phyloP scores from a whole-genome alignment of 2,329 filamentous ascomycete species.

The Fonsecaea nubica region DNA sequence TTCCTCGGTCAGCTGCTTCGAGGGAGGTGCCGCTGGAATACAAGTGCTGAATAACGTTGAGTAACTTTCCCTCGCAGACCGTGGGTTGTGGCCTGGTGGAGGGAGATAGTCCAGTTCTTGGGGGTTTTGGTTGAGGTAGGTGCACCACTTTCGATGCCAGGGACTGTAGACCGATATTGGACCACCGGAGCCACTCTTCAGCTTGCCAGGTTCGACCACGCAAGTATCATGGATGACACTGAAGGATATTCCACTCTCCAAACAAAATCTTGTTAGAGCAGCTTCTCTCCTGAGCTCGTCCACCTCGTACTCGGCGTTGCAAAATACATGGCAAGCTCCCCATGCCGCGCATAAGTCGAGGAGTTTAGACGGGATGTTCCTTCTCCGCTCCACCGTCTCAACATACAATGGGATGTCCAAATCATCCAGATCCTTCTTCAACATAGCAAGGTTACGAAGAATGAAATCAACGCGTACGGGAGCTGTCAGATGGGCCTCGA shows the following conservation, averaged over 20 bases:
- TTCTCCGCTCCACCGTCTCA: conserved; percentile 72
- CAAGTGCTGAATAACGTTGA: conserved; percentile 63
- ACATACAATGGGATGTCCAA: conserved; percentile 80
- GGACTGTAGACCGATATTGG: conserved; percentile 86
- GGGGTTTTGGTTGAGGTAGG: conserved; percentile 72
- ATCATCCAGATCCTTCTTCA: conserved; percentile 70
- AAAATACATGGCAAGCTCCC: conserved; percentile 76
- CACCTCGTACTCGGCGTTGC: conserved; percentile 90
- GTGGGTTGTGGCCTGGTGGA: conserved; percentile 63
- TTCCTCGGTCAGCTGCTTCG: conserved; percentile 66
- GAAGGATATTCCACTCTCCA: conserved; percentile 70
- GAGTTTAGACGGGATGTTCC: conserved; percentile 65
- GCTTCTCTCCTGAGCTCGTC: conserved; percentile 84
- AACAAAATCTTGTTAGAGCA: conserved; percentile 65
- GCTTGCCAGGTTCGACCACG: conserved; percentile 74
- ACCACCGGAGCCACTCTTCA: conserved; percentile 69
- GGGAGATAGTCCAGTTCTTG: conserved; percentile 69
- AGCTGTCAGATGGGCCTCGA: conserved; percentile 77
- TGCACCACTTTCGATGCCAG: conserved; percentile 80
- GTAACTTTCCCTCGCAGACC: conserved; percentile 56
- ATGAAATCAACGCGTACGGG: conserved; percentile 80
- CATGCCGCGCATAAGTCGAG: conserved; percentile 71
- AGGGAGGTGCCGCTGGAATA: conserved; percentile 68
- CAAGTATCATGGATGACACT: conserved; percentile 81
- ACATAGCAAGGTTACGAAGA: conserved; percentile 70